phyloP scores from a whole-genome alignment of 768 basidiomycete genomes.

The Tricholoma terreum region DNA sequence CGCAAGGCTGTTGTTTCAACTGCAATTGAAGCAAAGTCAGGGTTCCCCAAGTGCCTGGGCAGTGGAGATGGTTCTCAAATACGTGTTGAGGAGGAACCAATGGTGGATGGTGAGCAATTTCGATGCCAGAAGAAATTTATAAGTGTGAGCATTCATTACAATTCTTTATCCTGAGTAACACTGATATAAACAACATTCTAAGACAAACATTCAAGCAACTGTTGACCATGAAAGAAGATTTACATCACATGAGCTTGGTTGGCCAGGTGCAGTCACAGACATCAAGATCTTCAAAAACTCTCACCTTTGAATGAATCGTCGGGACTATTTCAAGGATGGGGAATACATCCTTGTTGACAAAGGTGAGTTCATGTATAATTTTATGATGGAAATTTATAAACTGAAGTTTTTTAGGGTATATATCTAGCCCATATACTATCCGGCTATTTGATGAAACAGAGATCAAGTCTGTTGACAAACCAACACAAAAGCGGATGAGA shows the following conservation, averaged over 20 bases:
- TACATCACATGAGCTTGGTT: conserved; percentile 21
- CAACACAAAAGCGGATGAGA: background rate
- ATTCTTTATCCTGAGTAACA: too few species aligned
- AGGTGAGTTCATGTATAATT: background rate
- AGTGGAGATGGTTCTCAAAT: conserved; percentile 13
- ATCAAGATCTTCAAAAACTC: conserved; percentile 17
- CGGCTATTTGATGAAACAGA: background rate
- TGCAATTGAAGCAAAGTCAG: conserved; percentile 4
- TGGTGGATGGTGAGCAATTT: conserved; percentile 6
- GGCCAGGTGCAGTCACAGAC: conserved; percentile 21
- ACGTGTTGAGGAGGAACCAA: background rate
- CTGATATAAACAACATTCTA: background rate
- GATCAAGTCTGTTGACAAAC: background rate
- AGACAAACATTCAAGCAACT: conserved; percentile 17
- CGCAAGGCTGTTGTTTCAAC: background rate
- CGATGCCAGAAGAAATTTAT: conserved; percentile 6
- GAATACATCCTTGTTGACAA: conserved; percentile 21
- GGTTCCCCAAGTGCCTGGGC: conserved; percentile 14
- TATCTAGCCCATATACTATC: background rate
- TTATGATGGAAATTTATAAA: too few species aligned
- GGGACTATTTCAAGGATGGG: conserved; percentile 14
- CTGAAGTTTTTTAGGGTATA: too few species aligned
- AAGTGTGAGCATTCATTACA: conserved; percentile 3
- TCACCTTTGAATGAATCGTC: conserved; percentile 16
- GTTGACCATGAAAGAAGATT: conserved; percentile 16